Base-by-base conservation (phyloP, 176 grass and related monocot species). In the Musa schizocarpa region DNA sequence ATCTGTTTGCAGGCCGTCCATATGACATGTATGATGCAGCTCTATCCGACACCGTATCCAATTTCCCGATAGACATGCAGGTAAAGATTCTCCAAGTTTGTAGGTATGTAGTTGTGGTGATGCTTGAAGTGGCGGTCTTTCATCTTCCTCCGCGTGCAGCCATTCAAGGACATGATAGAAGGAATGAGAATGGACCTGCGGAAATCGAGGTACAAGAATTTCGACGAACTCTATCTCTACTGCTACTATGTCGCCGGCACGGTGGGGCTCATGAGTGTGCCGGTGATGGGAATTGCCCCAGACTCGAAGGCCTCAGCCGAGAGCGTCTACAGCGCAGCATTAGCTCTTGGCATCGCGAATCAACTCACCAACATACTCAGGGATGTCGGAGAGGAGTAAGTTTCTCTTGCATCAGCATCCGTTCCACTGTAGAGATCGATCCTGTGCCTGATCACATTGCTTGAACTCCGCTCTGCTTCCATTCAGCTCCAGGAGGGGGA, bases 331-430 rank as follows among this genome's bases (percentile, higher is more conserved):
- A 86, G 87, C 23, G 86, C 95, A 11, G 90, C 95, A 0, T 81
- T 98, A 21, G 90, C 95, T 34, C 90, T 98, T 48, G 95, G 95
- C 55, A 85, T 98, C 9, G 95, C 95, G 55, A 98, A 94, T 82
- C 95, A 98, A 82, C 90, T 98, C 12, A 98, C 95, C 4, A 98
- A 98, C 80, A 98, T 98, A 76, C 90, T 98, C 54, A 82, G 95
- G 76, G 95, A 98, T 68, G 95, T 98, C 50, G 90, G 95, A 63
- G 95, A 98, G 85, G 95, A 94, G 95, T 98, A 84, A 81, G 88
- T 83, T 21, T 54, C 78, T 11, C 62, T 58, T 56, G 21, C 61
- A 23, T 43, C 34, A 43, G 34, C 34, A 43, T 43, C 4, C 34
- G 34, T 43, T 43, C 4, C 3, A 43, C 34, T 43, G 34, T 43